Percentiles rank a stretch among this genome's conserved stretches.
Evolutionary conservation across 2,329 filamentous ascomycete species (phyloP).

Genomic region (Aspergillus sojae): DNA sequence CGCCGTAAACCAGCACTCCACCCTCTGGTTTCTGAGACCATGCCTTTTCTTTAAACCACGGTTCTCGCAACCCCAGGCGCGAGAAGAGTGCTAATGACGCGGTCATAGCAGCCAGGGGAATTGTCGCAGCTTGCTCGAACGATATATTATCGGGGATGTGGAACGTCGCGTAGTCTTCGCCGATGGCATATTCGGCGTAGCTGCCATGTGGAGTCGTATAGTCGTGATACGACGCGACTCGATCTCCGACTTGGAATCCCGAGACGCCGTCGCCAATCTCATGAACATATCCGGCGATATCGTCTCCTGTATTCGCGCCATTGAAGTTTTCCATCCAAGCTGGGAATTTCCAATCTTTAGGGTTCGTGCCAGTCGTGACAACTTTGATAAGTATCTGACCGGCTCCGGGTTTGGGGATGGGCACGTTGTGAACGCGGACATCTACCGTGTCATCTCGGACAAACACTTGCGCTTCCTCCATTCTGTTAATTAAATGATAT

Average conservation of each 20-base stretch:
- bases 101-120: conserved; percentile 58
- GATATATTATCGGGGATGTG: conserved; percentile 51
- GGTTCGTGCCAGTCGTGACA: conserved; percentile 42
- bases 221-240: conserved; percentile 50
- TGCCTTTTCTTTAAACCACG: conserved; percentile 37
- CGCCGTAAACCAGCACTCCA: conserved; percentile 48
- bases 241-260: conserved; percentile 57
- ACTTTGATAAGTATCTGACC: conserved; percentile 42
- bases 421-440: neutral
- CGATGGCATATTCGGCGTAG: conserved; percentile 59
- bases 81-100: conserved; percentile 53
- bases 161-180: conserved; percentile 54
- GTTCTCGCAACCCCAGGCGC: conserved; percentile 49
- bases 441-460: neutral
- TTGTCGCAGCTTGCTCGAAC: conserved; percentile 59
- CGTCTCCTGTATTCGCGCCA: conserved; percentile 36
- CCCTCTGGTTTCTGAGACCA: conserved; percentile 37
- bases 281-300: conserved; percentile 55
- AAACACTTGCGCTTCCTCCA: conserved; percentile 2
- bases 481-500: neutral
- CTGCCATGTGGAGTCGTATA: conserved; percentile 52
- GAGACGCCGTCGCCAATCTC: conserved; percentile 53
- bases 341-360: conserved; percentile 51
- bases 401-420: conserved; percentile 40
- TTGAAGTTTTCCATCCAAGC: conserved; percentile 8